These are phyloP conservation scores for Saksenaea oblongispora DNA, from an alignment of 371 early-diverging fungal species.

Conservation along the genomic window DNA sequence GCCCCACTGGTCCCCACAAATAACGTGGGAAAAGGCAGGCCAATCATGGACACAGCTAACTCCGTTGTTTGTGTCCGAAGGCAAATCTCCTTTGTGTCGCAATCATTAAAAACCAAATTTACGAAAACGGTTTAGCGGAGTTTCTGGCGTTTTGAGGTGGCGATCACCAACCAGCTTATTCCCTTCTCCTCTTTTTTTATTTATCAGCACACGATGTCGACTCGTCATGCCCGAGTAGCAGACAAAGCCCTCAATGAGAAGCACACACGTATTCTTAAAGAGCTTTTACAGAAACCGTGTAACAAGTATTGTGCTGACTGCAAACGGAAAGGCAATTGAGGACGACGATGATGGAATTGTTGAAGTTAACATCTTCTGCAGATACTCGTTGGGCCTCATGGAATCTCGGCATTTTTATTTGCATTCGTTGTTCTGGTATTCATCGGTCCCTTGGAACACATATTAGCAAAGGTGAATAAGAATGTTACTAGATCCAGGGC, in stretches of 20 bases:
- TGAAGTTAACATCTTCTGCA: constrained; percentile 18
- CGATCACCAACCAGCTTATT: neutral
- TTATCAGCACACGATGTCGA: constrained; percentile 56
- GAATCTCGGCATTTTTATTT: constrained; percentile 86
- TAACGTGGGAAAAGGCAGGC: too few relatives aligned
- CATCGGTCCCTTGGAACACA: constrained; percentile 87
- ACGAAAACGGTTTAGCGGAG: neutral
- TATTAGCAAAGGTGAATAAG: constrained; percentile 74
- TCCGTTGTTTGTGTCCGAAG: too few relatives aligned
- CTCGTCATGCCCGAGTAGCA: constrained; percentile 70
- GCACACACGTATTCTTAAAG: constrained; percentile 68
- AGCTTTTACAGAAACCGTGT: constrained; percentile 68
- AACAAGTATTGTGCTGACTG: constrained; percentile 86
- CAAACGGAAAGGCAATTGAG: constrained; percentile 69
- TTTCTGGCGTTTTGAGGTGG: neutral
- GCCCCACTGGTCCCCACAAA: too few relatives aligned
- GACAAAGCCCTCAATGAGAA: constrained; percentile 76
- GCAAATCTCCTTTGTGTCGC: too few relatives aligned
- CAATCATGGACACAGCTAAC: too few relatives aligned
- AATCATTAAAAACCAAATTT: too few relatives aligned
- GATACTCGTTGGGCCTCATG: constrained; percentile 92
- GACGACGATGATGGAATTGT: neutral
- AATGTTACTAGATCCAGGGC: neutral
- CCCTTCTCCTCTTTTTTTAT: neutral
- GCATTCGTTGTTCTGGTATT: constrained; percentile 85